Conservation (phyloP, 2,329 filamentous ascomycete species). For the Neofusicoccum sp. region DNA sequence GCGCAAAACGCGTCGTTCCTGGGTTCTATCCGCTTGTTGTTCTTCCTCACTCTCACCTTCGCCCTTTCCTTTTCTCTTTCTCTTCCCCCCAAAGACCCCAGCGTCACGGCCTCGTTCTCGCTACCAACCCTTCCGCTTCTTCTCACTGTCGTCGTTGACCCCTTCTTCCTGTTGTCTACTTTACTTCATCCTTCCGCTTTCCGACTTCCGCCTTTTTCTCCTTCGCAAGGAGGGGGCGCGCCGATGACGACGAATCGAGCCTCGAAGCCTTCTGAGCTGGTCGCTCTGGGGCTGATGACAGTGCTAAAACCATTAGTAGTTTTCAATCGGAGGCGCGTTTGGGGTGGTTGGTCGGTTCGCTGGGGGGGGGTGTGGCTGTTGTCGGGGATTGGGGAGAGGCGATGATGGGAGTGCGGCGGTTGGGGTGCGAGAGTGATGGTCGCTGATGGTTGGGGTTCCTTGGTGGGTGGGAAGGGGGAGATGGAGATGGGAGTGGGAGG, state of each 20-base stretch:
- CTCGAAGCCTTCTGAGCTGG: neutral
- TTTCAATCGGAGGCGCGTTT: conserved; percentile 21
- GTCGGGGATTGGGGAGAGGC: neutral
- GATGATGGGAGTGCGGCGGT: neutral
- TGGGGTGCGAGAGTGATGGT: neutral
- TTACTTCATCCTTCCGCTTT: neutral
- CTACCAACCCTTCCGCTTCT: neutral
- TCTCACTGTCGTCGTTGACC: neutral
- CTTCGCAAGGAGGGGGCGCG: neutral
- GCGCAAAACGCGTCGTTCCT: neutral
- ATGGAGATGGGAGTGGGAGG: too few relatives aligned
- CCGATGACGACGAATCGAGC: neutral
- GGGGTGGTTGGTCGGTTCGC: neutral
- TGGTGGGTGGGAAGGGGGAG: neutral
- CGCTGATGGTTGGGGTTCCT: neutral
- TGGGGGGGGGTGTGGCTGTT: neutral
- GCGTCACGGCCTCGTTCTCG: too few relatives aligned
- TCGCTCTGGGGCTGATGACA: conserved; percentile 2
- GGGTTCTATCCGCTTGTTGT: neutral
- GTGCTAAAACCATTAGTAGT: conserved; percentile 11
- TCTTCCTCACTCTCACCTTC: neutral
- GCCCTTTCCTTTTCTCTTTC: neutral
- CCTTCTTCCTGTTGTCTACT: neutral
- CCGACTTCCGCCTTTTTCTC: neutral
- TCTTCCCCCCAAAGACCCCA: too few relatives aligned